phyloP scores from a whole-genome alignment of 164 flowering plant genomes.

The Protea cynaroides region DNA sequence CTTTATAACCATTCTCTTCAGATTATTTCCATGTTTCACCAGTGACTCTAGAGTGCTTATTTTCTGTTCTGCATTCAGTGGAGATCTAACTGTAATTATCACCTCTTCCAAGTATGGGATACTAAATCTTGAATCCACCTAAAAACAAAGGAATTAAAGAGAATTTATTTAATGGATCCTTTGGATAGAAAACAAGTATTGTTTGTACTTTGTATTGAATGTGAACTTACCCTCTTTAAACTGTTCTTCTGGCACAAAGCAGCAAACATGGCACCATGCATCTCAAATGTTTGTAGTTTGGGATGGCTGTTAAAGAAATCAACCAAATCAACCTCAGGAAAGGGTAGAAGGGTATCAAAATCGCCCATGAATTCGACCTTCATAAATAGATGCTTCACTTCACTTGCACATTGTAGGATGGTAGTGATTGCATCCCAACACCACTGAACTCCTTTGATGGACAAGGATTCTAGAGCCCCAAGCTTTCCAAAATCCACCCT shows the following conservation, averaged over 20 bases:
- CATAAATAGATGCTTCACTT: too few species aligned
- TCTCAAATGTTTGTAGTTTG: constrained; percentile 58
- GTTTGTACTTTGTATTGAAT: constrained; percentile 30
- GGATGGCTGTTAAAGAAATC: constrained; percentile 33
- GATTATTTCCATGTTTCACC: constrained; percentile 47
- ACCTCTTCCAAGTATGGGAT: too few species aligned
- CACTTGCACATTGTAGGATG: background rate
- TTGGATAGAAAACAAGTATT: too few species aligned
- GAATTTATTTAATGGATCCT: too few species aligned
- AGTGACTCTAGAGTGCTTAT: constrained; percentile 73
- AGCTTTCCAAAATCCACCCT: constrained; percentile 77
- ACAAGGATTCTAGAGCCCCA: constrained; percentile 51
- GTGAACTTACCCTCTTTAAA: constrained; percentile 55
- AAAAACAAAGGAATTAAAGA: too few species aligned
- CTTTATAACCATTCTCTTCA: constrained; percentile 59
- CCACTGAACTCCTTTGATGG: constrained; percentile 82
- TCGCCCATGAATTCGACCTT: too few species aligned
- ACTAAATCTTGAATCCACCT: too few species aligned
- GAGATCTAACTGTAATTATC: too few species aligned
- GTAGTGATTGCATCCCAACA: constrained; percentile 57
- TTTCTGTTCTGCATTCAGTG: constrained; percentile 81
- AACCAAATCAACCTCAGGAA: too few species aligned
- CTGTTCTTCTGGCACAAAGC: constrained; percentile 88
- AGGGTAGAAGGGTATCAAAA: too few species aligned
- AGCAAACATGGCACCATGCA: constrained; percentile 97